Base-by-base conservation (phyloP, 2,329 filamentous ascomycete genomes). In the Hysterium pulicare region DNA sequence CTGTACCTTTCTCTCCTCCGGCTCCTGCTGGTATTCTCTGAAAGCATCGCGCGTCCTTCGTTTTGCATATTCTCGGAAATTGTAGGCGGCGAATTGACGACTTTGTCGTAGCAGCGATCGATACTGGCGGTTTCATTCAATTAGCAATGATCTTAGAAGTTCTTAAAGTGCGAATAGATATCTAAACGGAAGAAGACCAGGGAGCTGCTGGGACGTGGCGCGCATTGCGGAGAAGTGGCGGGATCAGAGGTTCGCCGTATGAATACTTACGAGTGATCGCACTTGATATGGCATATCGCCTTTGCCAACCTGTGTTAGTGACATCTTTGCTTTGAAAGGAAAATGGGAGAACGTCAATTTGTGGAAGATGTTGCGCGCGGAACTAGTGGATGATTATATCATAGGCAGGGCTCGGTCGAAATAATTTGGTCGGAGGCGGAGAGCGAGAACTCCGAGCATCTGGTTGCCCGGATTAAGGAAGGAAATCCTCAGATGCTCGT, bases 21-120 rank as follows among this genome's bases (percentile, higher is more conserved):
- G 72, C 58, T 89, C 84, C 42, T 70, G 65, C 68, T 81, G 78
- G 68, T 94, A 79, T 67, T 95, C 89, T 58, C 86, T 81, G 70
- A 97, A 98, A 4, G 88, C 84, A 74, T 97, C 93, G 66, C 80
- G 81, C 65, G 93, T 95, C 68, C 91, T 82, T 63, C 93, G 84
- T 70, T 84, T 86, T 41, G 93, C 90, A 70, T 98, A 98, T 68
- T 96, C 91, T 71, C 93, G 83, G 78, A 96, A 98, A 73, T 97
- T 98, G 76, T 97, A 98, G 55, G 86, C 82, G 49, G 89, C 81
- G 69, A 98, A 97, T 62, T 95, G 87, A 48, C 79, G 77, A 49
- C 89, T 83, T 68, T 93, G 86, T 57, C 90, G 86, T 59, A 97
- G 76, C 58, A 98, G 76, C 61, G 91, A 91, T 54, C 93, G 90